Conservation (phyloP, 2,329 filamentous ascomycete species). For the Pseudogymnoascus sp. region DNA sequence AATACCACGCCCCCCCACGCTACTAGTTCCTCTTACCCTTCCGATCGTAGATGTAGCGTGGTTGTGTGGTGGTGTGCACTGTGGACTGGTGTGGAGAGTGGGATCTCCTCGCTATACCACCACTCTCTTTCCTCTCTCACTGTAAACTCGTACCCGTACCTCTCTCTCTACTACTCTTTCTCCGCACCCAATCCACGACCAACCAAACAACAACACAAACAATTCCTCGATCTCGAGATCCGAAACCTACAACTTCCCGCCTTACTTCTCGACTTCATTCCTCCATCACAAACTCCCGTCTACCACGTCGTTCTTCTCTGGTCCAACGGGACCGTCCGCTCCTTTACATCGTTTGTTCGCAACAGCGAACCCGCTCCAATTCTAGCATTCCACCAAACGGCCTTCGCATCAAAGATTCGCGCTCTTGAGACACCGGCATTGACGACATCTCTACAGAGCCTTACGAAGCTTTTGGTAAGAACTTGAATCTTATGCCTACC, state of each 20-base stretch:
- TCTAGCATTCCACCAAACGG: not conserved
- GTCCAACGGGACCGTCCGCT: conserved; percentile 11
- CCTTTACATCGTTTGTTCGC: conserved; percentile 10
- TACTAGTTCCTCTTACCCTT: conserved; percentile 3
- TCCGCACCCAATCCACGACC: conserved; percentile 7
- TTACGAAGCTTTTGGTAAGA: conserved; percentile 1
- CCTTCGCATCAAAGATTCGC: conserved; percentile 9
- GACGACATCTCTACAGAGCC: not conserved
- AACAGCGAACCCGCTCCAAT: not conserved
- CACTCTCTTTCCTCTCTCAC: not conserved
- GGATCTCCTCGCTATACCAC: not conserved
- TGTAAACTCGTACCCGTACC: not conserved
- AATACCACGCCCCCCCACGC: not conserved
- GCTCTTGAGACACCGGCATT: conserved; percentile 6
- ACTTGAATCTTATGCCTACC: not conserved
- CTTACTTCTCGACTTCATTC: not conserved
- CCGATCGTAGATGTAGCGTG: conserved; percentile 4
- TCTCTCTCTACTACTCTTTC: not conserved
- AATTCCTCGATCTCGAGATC: conserved; percentile 5
- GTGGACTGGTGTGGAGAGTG: not conserved
- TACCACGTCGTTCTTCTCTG: not conserved
- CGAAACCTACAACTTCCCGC: not conserved
- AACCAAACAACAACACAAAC: conserved; percentile 8
- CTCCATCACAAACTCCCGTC: conserved; percentile 1
- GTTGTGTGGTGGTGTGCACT: not conserved